Evolutionary conservation across 345 rosid species (phyloP).

Genomic region (Murraya koenigii): DNA sequence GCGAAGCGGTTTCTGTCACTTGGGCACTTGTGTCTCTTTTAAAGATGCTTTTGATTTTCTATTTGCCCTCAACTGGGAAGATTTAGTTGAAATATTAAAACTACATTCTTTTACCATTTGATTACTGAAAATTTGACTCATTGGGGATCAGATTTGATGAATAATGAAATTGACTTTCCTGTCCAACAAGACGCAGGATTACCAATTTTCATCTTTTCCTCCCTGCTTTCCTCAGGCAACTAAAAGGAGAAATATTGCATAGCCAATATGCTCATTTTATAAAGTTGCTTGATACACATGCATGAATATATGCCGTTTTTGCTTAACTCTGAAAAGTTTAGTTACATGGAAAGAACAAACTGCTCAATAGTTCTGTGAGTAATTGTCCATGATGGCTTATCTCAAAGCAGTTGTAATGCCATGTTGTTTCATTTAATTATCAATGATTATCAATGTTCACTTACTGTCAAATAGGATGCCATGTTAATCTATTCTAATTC

Average conservation of each 20-base stretch:
- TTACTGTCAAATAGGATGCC: constrained; percentile 10
- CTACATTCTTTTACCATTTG: background rate
- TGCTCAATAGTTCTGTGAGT: background rate
- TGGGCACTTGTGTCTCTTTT: background rate
- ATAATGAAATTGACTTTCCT: background rate
- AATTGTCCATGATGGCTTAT: background rate
- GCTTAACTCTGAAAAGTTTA: background rate
- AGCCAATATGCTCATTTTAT: background rate
- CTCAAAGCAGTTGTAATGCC: background rate
- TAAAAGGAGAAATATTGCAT: background rate
- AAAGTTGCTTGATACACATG: background rate
- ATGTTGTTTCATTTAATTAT: background rate
- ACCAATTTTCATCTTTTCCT: background rate
- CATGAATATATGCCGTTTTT: background rate
- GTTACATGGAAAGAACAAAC: background rate
- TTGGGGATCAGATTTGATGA: background rate
- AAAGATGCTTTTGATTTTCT: background rate
- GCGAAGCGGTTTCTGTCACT: background rate
- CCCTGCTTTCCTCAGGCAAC: background rate
- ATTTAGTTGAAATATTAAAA: too few relatives aligned
- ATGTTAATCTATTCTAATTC: constrained; percentile 3
- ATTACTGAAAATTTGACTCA: background rate
- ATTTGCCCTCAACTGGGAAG: background rate
- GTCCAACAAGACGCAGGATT: background rate
- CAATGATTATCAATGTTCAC: background rate